phyloP scores from a whole-genome alignment of 768 basidiomycete genomes.

The Rhodocollybia butyracea region DNA sequence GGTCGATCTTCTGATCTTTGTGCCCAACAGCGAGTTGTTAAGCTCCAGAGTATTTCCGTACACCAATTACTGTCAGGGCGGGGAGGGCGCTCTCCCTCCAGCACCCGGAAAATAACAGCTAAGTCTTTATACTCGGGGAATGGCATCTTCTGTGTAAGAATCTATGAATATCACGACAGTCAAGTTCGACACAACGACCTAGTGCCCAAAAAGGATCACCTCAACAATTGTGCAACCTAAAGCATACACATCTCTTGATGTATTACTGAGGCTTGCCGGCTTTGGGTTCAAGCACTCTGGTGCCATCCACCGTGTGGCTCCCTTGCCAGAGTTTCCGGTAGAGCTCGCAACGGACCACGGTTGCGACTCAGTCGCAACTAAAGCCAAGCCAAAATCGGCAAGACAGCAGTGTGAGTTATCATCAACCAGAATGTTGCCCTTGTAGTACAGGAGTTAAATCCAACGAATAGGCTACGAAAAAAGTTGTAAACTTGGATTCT shows the following conservation, averaged over 20 bases:
- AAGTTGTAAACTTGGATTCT: neutral
- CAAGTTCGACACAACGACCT: neutral
- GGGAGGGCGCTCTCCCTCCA: neutral
- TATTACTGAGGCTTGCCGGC: neutral
- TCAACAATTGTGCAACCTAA: conserved; percentile 6
- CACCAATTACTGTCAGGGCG: neutral
- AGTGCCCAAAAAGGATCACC: neutral
- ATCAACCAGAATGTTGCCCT: conserved; percentile 11
- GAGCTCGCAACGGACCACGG: neutral
- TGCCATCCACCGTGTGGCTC: conserved; percentile 8
- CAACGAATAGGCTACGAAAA: no score
- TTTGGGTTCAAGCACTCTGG: conserved; percentile 4
- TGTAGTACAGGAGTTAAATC: no score
- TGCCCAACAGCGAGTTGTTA: neutral
- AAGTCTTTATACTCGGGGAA: conserved; percentile 1
- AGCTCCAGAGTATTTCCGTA: neutral
- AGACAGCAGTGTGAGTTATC: conserved; percentile 12
- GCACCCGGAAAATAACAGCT: neutral
- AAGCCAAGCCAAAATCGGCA: conserved; percentile 18
- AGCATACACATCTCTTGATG: conserved; percentile 7
- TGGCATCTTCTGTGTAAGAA: neutral
- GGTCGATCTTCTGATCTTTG: neutral
- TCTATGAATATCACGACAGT: neutral
- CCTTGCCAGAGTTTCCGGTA: neutral
- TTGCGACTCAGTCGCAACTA: conserved; percentile 7